These are phyloP conservation scores for Lepidium aucheri DNA, from an alignment of 345 rosid species.

Conservation along the genomic window DNA sequence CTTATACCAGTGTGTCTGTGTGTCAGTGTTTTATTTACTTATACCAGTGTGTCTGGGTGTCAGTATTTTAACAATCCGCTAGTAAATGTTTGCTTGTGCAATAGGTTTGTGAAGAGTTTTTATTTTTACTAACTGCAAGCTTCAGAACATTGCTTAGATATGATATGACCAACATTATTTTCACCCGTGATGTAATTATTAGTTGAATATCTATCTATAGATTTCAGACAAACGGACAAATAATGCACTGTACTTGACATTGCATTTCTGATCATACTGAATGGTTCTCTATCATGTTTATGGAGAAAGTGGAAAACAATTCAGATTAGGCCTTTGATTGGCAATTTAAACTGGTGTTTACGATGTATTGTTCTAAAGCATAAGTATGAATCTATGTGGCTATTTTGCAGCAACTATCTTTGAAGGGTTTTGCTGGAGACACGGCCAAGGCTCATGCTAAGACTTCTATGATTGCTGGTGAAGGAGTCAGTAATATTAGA, in stretches of 20 bases:
- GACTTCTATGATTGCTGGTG: slow-evolving; percentile 99
- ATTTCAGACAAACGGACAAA: background rate
- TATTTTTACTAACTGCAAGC: slow-evolving; percentile 18
- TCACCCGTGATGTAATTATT: slow-evolving; percentile 49
- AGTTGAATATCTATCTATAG: background rate
- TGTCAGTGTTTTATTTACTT: no score
- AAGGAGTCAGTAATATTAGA: slow-evolving; percentile 97
- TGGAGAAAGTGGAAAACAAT: background rate
- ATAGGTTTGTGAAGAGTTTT: slow-evolving; percentile 9
- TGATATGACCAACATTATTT: slow-evolving; percentile 24
- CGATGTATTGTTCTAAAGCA: background rate
- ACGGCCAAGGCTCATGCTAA: slow-evolving; percentile 99
- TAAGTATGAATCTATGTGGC: slow-evolving; percentile 16
- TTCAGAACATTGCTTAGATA: slow-evolving; percentile 19
- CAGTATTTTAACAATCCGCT: slow-evolving; percentile 21
- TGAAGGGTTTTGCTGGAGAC: slow-evolving; percentile 99
- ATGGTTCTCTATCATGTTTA: background rate
- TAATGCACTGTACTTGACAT: background rate
- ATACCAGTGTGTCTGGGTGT: no score
- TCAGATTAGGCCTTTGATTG: background rate
- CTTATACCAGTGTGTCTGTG: slow-evolving; percentile 11
- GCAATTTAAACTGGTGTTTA: background rate
- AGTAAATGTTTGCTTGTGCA: slow-evolving; percentile 14
- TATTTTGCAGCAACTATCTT: slow-evolving; percentile 77
- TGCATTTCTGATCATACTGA: slow-evolving; percentile 1